phyloP scores from a whole-genome alignment of 2,329 filamentous ascomycete species.

The Aphanoascus verrucosus region DNA sequence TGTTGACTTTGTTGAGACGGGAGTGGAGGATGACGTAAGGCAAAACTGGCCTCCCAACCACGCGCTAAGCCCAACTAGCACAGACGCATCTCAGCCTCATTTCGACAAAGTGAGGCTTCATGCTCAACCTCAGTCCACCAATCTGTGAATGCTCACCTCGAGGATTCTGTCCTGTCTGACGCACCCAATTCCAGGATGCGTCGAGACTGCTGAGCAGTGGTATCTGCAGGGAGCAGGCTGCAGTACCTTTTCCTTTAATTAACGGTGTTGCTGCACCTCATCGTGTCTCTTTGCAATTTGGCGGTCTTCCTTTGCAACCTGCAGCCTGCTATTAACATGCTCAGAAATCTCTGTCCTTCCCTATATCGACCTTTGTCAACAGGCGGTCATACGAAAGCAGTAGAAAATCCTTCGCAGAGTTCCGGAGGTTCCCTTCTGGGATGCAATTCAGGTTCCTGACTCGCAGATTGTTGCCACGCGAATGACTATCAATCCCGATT shows the following conservation, averaged over 20 bases:
- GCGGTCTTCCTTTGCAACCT: neutral
- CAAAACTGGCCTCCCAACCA: neutral
- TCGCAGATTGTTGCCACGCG: conserved; percentile 2
- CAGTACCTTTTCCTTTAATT: neutral
- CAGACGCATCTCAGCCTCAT: neutral
- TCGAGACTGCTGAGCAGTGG: neutral
- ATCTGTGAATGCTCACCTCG: neutral
- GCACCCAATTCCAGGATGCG: neutral
- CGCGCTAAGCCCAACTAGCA: conserved; percentile 2
- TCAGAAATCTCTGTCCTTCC: neutral
- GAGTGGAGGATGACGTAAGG: neutral
- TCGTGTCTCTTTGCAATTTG: conserved; percentile 10
- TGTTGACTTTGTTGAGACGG: no score
- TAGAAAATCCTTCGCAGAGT: neutral
- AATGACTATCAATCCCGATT: neutral
- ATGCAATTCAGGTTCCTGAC: neutral
- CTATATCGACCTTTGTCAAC: neutral
- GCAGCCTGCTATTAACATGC: neutral
- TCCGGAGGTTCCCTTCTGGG: neutral
- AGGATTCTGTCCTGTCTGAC: neutral
- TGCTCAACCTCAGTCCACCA: neutral
- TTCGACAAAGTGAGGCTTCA: conserved; percentile 10
- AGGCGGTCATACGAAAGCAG: neutral
- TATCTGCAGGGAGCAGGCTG: neutral
- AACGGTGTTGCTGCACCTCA: neutral